Evolutionary conservation across 2,329 filamentous ascomycete genomes (phyloP).

Genomic region (Fulvia fulva): DNA sequence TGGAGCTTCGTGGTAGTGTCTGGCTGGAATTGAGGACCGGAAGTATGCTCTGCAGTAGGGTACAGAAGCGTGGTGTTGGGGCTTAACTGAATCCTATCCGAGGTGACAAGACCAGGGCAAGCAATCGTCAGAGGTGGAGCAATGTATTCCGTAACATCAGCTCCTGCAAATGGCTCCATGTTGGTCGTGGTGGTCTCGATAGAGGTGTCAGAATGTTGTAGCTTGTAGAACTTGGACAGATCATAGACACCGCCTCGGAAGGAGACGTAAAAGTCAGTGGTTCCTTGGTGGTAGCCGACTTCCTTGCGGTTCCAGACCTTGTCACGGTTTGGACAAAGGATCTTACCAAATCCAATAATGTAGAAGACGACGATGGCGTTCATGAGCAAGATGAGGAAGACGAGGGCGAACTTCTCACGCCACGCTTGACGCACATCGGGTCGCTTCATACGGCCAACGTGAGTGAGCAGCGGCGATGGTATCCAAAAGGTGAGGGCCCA

Average conservation of each 20-base stretch:
- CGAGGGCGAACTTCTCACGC: slow-evolving; percentile 88
- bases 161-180: slow-evolving; percentile 76
- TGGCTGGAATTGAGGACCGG: slow-evolving; percentile 57
- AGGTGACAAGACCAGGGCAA: slow-evolving; percentile 67
- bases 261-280: slow-evolving; percentile 79
- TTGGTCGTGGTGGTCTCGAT: slow-evolving; percentile 54
- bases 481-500: slow-evolving; percentile 94
- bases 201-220: slow-evolving; percentile 72
- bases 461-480: slow-evolving; percentile 76
- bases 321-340: slow-evolving; percentile 86
- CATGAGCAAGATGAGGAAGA: slow-evolving; percentile 72
- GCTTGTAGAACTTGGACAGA: slow-evolving; percentile 79
- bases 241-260: slow-evolving; percentile 89
- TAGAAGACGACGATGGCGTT: slow-evolving; percentile 86
- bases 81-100: slow-evolving; percentile 55
- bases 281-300: slow-evolving; percentile 65
- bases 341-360: slow-evolving; percentile 78
- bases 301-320: slow-evolving; percentile 78
- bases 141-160: slow-evolving; percentile 82
- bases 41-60: slow-evolving; percentile 58
- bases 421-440: slow-evolving; percentile 96
- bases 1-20: slow-evolving; percentile 56
- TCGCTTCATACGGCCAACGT: slow-evolving; percentile 88
- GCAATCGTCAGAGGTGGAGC: slow-evolving; percentile 68
- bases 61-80: slow-evolving; percentile 59